These are phyloP conservation scores for Mycena albidolilacea DNA, from an alignment of 768 basidiomycete genomes.

Conservation along the genomic window DNA sequence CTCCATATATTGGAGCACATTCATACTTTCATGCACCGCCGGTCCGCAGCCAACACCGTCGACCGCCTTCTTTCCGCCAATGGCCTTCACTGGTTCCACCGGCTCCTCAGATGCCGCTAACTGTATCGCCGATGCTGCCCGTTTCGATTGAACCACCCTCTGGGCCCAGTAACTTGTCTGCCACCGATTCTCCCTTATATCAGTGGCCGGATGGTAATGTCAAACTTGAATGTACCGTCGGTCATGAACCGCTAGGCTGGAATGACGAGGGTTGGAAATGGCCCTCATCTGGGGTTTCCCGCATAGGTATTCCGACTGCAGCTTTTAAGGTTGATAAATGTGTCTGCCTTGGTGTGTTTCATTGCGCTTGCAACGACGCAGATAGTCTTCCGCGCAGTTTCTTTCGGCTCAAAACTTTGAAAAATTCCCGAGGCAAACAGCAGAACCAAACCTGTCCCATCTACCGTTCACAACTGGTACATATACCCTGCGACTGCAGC, in stretches of 20 bases:
- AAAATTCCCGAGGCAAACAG: too few relatives aligned
- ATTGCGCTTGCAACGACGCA: too few relatives aligned
- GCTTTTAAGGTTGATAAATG: too few relatives aligned
- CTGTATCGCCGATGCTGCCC: background rate
- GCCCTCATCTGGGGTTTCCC: too few relatives aligned
- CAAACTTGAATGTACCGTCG: conserved; percentile 15
- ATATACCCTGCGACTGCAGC: too few relatives aligned
- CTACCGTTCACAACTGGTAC: too few relatives aligned
- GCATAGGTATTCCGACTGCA: too few relatives aligned
- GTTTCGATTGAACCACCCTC: background rate
- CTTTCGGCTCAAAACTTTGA: too few relatives aligned
- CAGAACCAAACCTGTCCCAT: too few relatives aligned
- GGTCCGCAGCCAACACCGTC: background rate
- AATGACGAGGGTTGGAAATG: too few relatives aligned
- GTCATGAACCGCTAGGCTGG: background rate
- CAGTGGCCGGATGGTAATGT: background rate
- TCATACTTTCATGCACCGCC: background rate
- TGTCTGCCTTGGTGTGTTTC: too few relatives aligned
- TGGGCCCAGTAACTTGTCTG: background rate
- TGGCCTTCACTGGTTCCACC: background rate
- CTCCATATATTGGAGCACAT: background rate
- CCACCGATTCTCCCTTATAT: background rate
- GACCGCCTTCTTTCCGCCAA: background rate
- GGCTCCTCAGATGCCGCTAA: background rate
- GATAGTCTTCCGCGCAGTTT: too few relatives aligned